A percentile compares a stretch with the other conserved stretches of the same genome.
Evolutionary conservation across 2,329 filamentous ascomycete species (phyloP).

Genomic region (Moelleriella libera): DNA sequence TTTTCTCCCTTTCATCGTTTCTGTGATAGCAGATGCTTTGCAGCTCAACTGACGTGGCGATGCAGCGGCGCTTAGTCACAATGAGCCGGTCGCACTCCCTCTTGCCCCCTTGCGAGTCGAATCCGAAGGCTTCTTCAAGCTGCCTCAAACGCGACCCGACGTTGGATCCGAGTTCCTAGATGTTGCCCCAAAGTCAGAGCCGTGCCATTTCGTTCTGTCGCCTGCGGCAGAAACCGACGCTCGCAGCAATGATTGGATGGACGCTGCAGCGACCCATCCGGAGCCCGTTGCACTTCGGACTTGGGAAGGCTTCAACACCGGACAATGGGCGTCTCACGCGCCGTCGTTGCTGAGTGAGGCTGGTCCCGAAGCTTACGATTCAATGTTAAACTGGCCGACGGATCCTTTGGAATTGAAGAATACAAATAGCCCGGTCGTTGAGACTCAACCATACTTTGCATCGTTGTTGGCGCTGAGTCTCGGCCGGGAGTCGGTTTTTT

Average conservation of each 20-base stretch:
- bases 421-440: slow-evolving; percentile 26
- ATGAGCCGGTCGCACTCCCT: slow-evolving; percentile 5
- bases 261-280: slow-evolving; percentile 16
- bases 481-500: slow-evolving; percentile 60
- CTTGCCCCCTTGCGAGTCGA: slow-evolving; percentile 9
- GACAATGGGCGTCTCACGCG: slow-evolving; percentile 17
- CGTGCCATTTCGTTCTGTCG: background rate
- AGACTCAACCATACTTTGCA: slow-evolving; percentile 32
- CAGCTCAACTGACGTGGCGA: background rate
- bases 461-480: slow-evolving; percentile 54
- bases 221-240: slow-evolving; percentile 4
- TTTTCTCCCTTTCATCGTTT: background rate
- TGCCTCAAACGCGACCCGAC: slow-evolving; percentile 1
- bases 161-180: slow-evolving; percentile 2
- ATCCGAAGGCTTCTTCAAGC: slow-evolving; percentile 17
- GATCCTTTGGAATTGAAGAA: slow-evolving; percentile 26
- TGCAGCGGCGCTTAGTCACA: background rate
- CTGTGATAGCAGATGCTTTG: background rate
- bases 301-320: slow-evolving; percentile 54
- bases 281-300: slow-evolving; percentile 36
- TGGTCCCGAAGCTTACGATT: slow-evolving; percentile 51
- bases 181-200: background rate
- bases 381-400: slow-evolving; percentile 30
- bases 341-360: slow-evolving; percentile 55
- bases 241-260: slow-evolving; percentile 29